Percentiles rank a stretch among this genome's conserved stretches.
Evolutionary conservation across 75 land plant species (phyloP).

Genomic region (Pinus taeda): DNA sequence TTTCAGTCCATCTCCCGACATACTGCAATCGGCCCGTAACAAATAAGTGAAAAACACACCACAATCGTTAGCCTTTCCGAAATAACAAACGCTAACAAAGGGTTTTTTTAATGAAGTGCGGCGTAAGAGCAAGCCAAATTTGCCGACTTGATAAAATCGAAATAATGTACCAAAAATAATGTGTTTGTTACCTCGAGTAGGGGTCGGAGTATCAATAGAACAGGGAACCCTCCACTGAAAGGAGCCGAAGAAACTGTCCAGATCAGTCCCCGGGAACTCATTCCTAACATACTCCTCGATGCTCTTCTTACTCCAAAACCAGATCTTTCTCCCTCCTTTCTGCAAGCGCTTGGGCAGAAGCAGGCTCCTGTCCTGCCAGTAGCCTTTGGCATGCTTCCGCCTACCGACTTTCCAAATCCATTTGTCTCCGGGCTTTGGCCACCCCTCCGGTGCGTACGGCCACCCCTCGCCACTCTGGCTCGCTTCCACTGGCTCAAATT

Average conservation of each 20-base stretch:
- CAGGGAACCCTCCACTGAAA: slow-evolving; percentile 65
- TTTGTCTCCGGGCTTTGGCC: slow-evolving; percentile 63
- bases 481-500: slow-evolving; percentile 20
- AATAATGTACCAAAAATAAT: background rate
- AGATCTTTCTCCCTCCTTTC: slow-evolving; percentile 6
- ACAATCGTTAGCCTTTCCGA: too few relatives aligned
- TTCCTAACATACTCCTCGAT: slow-evolving; percentile 31
- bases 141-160: background rate
- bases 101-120: too few relatives aligned
- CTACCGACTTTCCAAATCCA: slow-evolving; percentile 77
- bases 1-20: too few relatives aligned
- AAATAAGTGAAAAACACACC: too few relatives aligned
- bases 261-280: slow-evolving; percentile 41
- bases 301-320: slow-evolving; percentile 48
- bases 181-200: background rate
- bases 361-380: slow-evolving; percentile 52
- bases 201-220: background rate
- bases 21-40: too few relatives aligned
- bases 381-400: slow-evolving; percentile 27
- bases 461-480: slow-evolving; percentile 49
- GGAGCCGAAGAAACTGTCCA: slow-evolving; percentile 52
- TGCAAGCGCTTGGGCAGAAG: slow-evolving; percentile 30
- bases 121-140: background rate
- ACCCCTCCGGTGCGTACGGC: slow-evolving; percentile 76
- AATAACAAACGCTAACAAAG: too few relatives aligned